These are phyloP conservation scores for Venturia pyrina DNA, from an alignment of 2,329 filamentous ascomycete species.

Conservation along the genomic window DNA sequence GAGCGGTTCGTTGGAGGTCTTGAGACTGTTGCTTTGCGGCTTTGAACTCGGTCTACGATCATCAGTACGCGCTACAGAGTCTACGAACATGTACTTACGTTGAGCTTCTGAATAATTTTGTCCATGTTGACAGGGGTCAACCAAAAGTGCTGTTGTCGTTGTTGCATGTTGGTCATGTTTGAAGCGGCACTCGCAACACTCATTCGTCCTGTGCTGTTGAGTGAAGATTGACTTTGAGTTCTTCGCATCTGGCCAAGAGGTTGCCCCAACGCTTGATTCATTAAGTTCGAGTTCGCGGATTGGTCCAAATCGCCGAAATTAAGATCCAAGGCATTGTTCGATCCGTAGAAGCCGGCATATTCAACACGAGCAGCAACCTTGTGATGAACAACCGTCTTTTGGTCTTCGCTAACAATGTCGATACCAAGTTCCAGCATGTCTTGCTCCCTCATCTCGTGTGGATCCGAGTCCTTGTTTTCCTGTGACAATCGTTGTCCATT, in stretches of 20 bases:
- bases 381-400: conserved; percentile 96
- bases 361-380: conserved; percentile 97
- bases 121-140: conserved; percentile 85
- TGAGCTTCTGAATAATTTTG: conserved; percentile 80
- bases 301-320: conserved; percentile 89
- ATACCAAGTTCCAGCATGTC: conserved; percentile 94
- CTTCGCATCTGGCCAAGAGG: conserved; percentile 57
- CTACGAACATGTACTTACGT: conserved; percentile 45
- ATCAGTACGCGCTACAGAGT: conserved; percentile 1
- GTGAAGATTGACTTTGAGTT: conserved; percentile 43
- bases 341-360: conserved; percentile 74
- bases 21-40: conserved; percentile 78
- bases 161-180: conserved; percentile 51
- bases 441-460: conserved; percentile 81
- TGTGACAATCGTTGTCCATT: conserved; percentile 83
- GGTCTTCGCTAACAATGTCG: conserved; percentile 96
- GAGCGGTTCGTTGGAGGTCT: conserved; percentile 71
- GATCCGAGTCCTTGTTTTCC: conserved; percentile 93
- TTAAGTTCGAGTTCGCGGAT: conserved; percentile 58
- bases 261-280: conserved; percentile 55
- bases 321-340: conserved; percentile 72
- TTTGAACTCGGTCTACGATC: conserved; percentile 70
- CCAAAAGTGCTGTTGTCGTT: conserved; percentile 69
- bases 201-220: conserved; percentile 52
- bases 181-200: conserved; percentile 39